Conservation (phyloP, 345 rosid genomes). For the Angophora floribunda region DNA sequence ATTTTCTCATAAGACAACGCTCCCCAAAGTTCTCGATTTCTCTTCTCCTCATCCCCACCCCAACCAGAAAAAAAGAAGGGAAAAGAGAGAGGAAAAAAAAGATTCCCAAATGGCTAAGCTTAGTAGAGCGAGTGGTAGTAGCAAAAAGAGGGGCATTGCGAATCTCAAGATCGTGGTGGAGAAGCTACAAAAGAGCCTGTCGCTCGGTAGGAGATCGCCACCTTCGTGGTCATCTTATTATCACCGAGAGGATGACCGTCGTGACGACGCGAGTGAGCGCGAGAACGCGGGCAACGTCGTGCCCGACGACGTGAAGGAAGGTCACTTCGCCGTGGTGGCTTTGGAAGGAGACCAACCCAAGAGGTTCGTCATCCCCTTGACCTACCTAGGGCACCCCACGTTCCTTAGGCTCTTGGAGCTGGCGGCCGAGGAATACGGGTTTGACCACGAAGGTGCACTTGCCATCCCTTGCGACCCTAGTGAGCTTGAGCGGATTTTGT, state of each 20-base stretch:
- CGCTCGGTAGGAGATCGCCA: constrained; percentile 1
- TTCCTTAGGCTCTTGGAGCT: constrained; percentile 29
- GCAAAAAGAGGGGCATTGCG: constrained; percentile 3
- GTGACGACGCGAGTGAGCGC: not conserved
- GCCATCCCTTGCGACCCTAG: constrained; percentile 28
- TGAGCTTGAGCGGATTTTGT: constrained; percentile 29
- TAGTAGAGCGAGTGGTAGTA: not conserved
- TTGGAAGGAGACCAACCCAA: constrained; percentile 33
- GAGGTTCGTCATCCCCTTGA: constrained; percentile 48
- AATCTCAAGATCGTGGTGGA: constrained; percentile 14
- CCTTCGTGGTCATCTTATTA: not conserved
- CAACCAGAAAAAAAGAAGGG: not conserved
- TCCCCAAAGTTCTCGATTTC: not conserved
- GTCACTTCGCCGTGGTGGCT: constrained; percentile 60
- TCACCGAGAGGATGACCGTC: not conserved
- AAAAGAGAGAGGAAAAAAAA: not conserved
- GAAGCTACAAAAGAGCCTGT: constrained; percentile 18
- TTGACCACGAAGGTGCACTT: constrained; percentile 29
- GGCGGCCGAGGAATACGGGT: constrained; percentile 48
- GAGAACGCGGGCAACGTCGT: not conserved
- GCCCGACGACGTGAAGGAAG: constrained; percentile 68
- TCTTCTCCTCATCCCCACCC: not conserved
- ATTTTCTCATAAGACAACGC: not conserved
- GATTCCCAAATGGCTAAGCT: constrained; percentile 6
- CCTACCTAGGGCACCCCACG: constrained; percentile 33